Conservation (phyloP, 805 yeast species). For the Hyphopichia homilentoma region DNA sequence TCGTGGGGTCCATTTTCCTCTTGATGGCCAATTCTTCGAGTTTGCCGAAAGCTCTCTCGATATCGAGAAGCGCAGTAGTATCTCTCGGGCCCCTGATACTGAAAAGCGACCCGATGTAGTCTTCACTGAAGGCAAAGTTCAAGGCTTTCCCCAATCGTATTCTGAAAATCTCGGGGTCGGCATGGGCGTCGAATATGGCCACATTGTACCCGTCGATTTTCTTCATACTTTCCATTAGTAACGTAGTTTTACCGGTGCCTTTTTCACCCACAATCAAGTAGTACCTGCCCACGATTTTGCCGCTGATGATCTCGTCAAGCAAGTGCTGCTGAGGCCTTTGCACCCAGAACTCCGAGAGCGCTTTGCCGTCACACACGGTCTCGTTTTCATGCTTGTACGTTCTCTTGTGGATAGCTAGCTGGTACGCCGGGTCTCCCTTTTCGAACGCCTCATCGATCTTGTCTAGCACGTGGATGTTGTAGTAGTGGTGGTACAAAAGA, state of each 20-base stretch:
- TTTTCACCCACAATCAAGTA: conserved; percentile 76
- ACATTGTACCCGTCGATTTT: conserved; percentile 61
- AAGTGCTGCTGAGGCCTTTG: conserved; percentile 63
- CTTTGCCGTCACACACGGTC: conserved; percentile 17
- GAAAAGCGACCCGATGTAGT: conserved; percentile 77
- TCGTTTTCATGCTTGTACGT: conserved; percentile 28
- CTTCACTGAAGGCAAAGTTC: conserved; percentile 71
- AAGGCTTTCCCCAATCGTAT: conserved; percentile 73
- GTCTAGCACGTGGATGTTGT: conserved; percentile 53
- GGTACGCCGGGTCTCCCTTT: conserved; percentile 61
- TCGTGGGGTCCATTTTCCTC: conserved; percentile 34
- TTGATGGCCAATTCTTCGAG: conserved; percentile 67
- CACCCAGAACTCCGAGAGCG: conserved; percentile 50
- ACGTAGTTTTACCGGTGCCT: conserved; percentile 81
- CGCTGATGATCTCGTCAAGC: conserved; percentile 62
- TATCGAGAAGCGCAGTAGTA: conserved; percentile 75
- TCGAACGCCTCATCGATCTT: conserved; percentile 69
- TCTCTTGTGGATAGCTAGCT: conserved; percentile 51
- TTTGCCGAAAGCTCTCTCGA: conserved; percentile 76
- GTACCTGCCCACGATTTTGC: conserved; percentile 64
- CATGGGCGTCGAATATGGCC: conserved; percentile 74
- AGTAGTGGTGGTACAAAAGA: conserved; percentile 60
- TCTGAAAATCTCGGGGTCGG: conserved; percentile 80
- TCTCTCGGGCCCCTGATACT: conserved; percentile 83
- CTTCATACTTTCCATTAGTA: conserved; percentile 67